Base-by-base conservation (phyloP, 495 filamentous ascomycete species). In the Aspergillus olivimuriae region DNA sequence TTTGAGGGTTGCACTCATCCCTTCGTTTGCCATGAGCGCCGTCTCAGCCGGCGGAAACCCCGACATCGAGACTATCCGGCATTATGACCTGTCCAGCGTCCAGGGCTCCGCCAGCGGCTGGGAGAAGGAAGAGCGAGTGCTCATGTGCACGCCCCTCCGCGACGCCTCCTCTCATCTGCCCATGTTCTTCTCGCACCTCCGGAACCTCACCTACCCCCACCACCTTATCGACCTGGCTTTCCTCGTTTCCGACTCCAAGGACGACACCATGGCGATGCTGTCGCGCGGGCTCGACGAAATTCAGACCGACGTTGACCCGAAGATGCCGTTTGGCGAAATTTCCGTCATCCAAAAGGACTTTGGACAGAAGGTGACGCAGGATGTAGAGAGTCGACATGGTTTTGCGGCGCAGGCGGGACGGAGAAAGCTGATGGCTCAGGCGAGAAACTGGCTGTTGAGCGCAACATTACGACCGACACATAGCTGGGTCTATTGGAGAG, bases 401-500 rank as follows among this genome's bases (percentile, higher is more conserved):
- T 99, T 99, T 56, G 92, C 92, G 9, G 94, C 94, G 4, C 94
- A 99, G 64, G 94, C 94, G 8, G 84, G 80, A 47, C 74, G 94
- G 49, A 80, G 94, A 52, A 99, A 99, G 67, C 73, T 90, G 53
- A 99, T 99, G 94, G 94, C 94, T 3, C 89, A 95, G 66, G 94
- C 94, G 10, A 76, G 94, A 46, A 99, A 99, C 69, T 99, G 94
- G 94, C 64, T 99, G 37, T 66, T 99, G 46, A 95, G 88, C 53
- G 91, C 94, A 18, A 91, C 94, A 14, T 70, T 99, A 30, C 78
- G 92, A 36, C 94, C 94, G 4, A 91, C 90, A 26, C 94, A 99
- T 57, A 94, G 88, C 54, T 99, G 94, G 94, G 94, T 99, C 19
- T 99, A 99, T 56, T 99, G 94, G 94, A 78, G 94, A 63, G 94